Evolutionary conservation across 2,329 filamentous ascomycete species (phyloP), one percentile per base, ranked within the genome.

Genomic region (Ophiocordyceps sinensis): DNA sequence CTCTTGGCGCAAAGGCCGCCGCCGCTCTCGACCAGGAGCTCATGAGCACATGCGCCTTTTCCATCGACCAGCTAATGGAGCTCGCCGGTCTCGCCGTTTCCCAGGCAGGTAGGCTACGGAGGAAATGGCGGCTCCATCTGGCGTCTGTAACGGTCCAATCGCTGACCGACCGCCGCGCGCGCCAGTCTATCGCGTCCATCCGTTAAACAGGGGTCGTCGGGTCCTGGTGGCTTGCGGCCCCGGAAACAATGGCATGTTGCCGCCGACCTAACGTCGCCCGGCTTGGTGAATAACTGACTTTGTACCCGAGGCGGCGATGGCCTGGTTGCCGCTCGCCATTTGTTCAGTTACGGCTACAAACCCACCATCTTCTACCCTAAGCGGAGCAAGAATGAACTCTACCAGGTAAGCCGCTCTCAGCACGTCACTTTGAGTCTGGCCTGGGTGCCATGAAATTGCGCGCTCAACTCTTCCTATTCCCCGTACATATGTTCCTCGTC

Each of bases 1-100:
- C 87, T 23, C 73, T 98, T 23, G 82, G 81, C 10, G 81, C 89
- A 35, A 87, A 91, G 63, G 85, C 86, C 48, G 91, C 91, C 0
- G 82, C 85, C 0, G 83, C 85, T 38, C 74, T 98, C 15, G 91
- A 98, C 58, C 80, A 85, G 60, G 89, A 98, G 58, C 79, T 98
- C 46, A 96, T 98, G 88, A 84, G 77, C 56, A 75, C 76, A 11
- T 77, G 79, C 1, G 87, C 84, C 9, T 98, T 94, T 64, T 94
- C 86, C 11, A 75, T 98, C 42, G 91, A 96, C 57, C 91, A 98
- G 62, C 69, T 98, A 38, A 96, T 98, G 91, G 91, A 96, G 58
- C 67, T 98, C 8, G 91, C 91, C 36, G 91, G 91, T 0, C 71
- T 98, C 1, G 88, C 87, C 1, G 87, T 96, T 23, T 89, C 89